phyloP scores from a whole-genome alignment of 176 grass and related monocot species.

The Oryza coarctata region DNA sequence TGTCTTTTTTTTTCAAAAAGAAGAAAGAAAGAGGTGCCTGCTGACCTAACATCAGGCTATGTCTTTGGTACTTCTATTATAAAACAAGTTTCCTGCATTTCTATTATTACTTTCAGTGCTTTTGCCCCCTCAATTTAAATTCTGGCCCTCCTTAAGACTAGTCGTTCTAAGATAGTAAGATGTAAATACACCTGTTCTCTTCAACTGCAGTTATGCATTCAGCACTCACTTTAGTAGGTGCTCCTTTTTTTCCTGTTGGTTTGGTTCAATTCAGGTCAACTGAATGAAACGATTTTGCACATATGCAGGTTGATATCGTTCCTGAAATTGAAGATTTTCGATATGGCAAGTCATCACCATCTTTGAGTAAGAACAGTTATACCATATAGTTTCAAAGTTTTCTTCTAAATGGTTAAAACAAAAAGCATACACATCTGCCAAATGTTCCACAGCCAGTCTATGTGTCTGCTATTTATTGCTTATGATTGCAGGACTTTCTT shows the following conservation, averaged over 20 bases:
- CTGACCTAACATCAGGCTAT: slow-evolving; percentile 4
- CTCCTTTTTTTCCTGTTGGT: not conserved
- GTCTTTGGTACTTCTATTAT: not conserved
- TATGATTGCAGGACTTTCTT: not conserved
- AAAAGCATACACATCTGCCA: not conserved
- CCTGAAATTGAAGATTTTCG: slow-evolving; percentile 92
- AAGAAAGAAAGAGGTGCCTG: slow-evolving; percentile 30
- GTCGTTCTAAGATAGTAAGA: not conserved
- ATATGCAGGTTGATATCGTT: slow-evolving; percentile 48
- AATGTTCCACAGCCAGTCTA: not conserved
- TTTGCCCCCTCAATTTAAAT: slow-evolving; percentile 22
- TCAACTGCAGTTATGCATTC: not conserved
- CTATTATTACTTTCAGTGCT: not conserved
- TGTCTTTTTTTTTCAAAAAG: not conserved
- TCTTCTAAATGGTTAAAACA: not conserved
- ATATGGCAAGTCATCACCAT: slow-evolving; percentile 44
- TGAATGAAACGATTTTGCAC: not conserved
- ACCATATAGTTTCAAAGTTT: slow-evolving; percentile 22
- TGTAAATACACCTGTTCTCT: slow-evolving; percentile 1
- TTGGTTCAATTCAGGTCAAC: not conserved
- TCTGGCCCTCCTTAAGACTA: not conserved
- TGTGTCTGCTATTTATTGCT: not conserved
- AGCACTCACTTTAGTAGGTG: not conserved
- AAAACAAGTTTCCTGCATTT: not conserved
- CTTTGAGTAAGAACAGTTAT: slow-evolving; percentile 31